Base-by-base conservation (phyloP, 305 asterid genomes). In the Rubia tinctorum region DNA sequence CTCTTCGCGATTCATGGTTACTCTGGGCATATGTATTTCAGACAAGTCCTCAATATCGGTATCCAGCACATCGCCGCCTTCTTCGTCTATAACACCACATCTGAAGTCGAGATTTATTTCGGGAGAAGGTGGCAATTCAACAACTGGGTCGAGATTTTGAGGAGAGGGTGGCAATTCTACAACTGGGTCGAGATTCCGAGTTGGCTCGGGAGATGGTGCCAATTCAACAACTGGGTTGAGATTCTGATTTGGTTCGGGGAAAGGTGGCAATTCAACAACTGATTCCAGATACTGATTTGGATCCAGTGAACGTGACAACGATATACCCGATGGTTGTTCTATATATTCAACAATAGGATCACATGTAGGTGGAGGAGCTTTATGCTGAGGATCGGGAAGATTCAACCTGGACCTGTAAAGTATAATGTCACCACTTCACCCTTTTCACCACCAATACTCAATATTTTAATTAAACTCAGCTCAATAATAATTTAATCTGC, bases 1-100 rank as follows among this genome's bases (percentile, higher is more conserved):
- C 10, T 0, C 59, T 6, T 53, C 59, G 12, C 6, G 2, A 2
- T 51, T 4, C 22, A 4, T 5, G 18, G 20, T 49, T 15, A 8
- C 6, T 17, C 20, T 53, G 3, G 59, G 59, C 47, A 43, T 10
- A 43, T 43, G 47, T 53, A 53, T 17, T 5, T 53, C 17, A 5
- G 1, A 47, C 0, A 78, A 44, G 62, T 85, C 88, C 66, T 86
- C 91, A 67, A 79, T 82, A 66, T 85, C 92, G 64, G 59, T 51
- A 68, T 69, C 78, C 51, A 42, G 40, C 17, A 56, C 23, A 70
- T 68, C 78, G 44, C 7, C 49, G 7, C 49, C 13, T 43, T 25
- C 66, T 17, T 53, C 58, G 39, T 34, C 2, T 30, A 30, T 34
- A 34, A 2, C 1, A 51, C 18, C 9, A 51, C 1, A 51, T 15